Evolutionary conservation across 2,329 filamentous ascomycete species (phyloP), one percentile per base, ranked within the genome.

Genomic region (Colletotrichum simmondsii): DNA sequence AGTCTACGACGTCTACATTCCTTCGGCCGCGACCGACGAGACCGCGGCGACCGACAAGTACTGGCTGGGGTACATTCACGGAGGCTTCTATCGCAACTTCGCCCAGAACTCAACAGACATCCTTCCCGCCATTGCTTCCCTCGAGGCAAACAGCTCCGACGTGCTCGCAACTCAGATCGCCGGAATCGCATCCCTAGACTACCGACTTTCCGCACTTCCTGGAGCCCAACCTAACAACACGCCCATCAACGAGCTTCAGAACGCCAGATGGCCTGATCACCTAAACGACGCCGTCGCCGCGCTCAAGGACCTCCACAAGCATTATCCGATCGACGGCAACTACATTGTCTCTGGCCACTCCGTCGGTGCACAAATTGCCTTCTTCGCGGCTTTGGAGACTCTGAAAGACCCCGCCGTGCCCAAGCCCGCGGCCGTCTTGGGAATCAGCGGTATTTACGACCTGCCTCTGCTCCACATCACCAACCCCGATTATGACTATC

Each of bases 371-470:
- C 65, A 72, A 53, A 72, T 72, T 2, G 63, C 69, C 2, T 69
- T 63, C 59, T n/a, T 69, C 14, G 16, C 69, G 2, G 58, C 52
- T 11, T 24, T 72, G 30, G 32, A 69, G 6, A 64, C 69, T 2
- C 59, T 72, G 1, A 12, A 46, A 7, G 65, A 69, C 2, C 49
- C 7, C n/a, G 58, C 69, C 8, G 32, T 72, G 19, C 69, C 69
- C 1, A 60, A 56, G 19, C 90, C 90, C 0, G 78, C 82, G 2
- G 88, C 86, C 4, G 81, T 93, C 14, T 78, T 93, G 7, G 88
- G 91, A 32, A 81, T 93, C 22, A 88, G 88, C 70, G 92, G 93
- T 0, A 89, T 95, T 22, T 94, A 94, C 80, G 89, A 93, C 77
- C 80, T 94, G 6, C 85, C 85, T 4, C 86, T 85, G 0, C 80